Evolutionary conservation across 352 stramenopile genomes (phyloP).

Genomic region (Peronospora farinosa): DNA sequence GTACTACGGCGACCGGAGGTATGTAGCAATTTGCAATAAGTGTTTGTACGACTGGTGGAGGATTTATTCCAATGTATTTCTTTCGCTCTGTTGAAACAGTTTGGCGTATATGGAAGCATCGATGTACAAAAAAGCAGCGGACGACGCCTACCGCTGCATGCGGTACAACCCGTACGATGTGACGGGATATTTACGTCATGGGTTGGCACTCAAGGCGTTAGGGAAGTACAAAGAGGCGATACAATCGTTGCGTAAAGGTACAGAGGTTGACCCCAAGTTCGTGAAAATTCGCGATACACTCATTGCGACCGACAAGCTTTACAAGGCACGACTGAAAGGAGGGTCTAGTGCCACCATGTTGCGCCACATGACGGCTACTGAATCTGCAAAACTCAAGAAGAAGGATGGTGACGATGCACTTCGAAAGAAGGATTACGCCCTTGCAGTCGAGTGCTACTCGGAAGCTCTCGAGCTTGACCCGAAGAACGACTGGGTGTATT

Average conservation of each 20-base stretch:
- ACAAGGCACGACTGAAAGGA: conserved; percentile 18
- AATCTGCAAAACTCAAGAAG: conserved; percentile 28
- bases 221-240: conserved; percentile 70
- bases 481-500: conserved; percentile 48
- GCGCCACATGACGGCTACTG: conserved; percentile 26
- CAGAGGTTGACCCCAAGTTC: conserved; percentile 69
- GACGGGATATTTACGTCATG: conserved; percentile 89
- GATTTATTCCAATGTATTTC: not conserved
- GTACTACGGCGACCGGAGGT: conserved; percentile 90
- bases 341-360: conserved; percentile 4
- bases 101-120: conserved; percentile 60
- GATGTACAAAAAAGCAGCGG: conserved; percentile 78
- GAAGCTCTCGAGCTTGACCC: conserved; percentile 42
- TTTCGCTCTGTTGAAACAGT: conserved; percentile 24
- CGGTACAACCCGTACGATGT: conserved; percentile 91
- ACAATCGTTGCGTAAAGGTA: conserved; percentile 52
- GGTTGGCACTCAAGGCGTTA: conserved; percentile 85
- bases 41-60: not conserved
- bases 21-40: conserved; percentile 5
- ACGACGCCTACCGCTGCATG: conserved; percentile 87
- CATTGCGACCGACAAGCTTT: conserved; percentile 40
- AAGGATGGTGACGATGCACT: conserved; percentile 45
- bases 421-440: conserved; percentile 41
- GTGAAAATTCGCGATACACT: conserved; percentile 53
- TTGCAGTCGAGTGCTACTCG: conserved; percentile 44